phyloP scores from a whole-genome alignment of 2,329 filamentous ascomycete genomes.

The Ophiocordyceps robertsii region DNA sequence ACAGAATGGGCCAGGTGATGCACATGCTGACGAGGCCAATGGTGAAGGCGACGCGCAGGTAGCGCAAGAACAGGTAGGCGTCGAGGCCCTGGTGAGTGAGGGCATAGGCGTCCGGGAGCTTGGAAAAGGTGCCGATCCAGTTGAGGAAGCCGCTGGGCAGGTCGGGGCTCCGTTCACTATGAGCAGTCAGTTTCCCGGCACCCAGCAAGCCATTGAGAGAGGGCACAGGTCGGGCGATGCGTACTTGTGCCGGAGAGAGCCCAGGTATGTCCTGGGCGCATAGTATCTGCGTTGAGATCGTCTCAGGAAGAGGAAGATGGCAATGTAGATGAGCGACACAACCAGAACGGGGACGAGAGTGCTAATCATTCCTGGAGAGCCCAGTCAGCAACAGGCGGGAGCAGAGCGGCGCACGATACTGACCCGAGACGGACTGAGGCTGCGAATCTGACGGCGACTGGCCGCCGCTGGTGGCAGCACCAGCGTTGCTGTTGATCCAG shows the following conservation, averaged over 20 bases:
- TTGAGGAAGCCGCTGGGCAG: constrained; percentile 44
- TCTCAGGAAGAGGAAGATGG: constrained; percentile 36
- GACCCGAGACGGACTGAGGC: constrained; percentile 23
- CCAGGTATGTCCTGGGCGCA: constrained; percentile 37
- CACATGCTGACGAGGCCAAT: constrained; percentile 69
- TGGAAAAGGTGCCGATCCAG: constrained; percentile 51
- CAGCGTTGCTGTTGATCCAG: constrained; percentile 21
- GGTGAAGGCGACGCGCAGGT: constrained; percentile 61
- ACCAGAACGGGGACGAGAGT: constrained; percentile 40
- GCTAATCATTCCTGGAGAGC: constrained; percentile 24
- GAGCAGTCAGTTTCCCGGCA: neutral
- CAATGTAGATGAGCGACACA: constrained; percentile 33
- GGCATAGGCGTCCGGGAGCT: constrained; percentile 59
- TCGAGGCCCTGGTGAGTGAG: constrained; percentile 83
- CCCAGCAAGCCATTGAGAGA: too few relatives aligned
- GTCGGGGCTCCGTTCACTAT: constrained; percentile 40
- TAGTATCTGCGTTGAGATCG: constrained; percentile 38
- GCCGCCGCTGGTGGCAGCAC: constrained; percentile 7
- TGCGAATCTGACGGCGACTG: constrained; percentile 10
- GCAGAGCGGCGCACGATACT: constrained; percentile 1
- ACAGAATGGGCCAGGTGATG: constrained; percentile 78
- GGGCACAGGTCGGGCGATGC: constrained; percentile 7
- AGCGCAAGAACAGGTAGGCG: constrained; percentile 77
- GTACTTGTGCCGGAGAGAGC: constrained; percentile 35
- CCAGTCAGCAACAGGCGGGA: neutral